Percentiles rank a stretch among this genome's conserved stretches.
Conservation (phyloP, 495 filamentous ascomycete genomes). For the Penicillium paxilli region DNA sequence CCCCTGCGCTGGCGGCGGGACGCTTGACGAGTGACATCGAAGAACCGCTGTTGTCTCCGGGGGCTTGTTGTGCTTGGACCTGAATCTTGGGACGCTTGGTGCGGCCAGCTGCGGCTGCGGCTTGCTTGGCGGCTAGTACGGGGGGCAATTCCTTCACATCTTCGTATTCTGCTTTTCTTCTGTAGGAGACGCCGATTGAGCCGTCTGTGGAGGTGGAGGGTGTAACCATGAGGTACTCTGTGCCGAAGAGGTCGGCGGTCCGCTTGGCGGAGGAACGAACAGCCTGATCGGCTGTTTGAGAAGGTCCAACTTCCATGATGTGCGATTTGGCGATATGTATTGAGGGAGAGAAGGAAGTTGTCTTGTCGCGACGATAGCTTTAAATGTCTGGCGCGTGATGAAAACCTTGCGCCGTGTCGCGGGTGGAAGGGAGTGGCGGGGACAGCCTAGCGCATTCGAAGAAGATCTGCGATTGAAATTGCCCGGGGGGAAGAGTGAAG, state of each 20-base stretch:
- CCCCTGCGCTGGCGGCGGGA: slow-evolving; percentile 20
- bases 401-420: slow-evolving; percentile 14
- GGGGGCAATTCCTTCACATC: slow-evolving; percentile 81
- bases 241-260: slow-evolving; percentile 63
- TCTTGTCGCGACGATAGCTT: slow-evolving; percentile 3
- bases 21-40: slow-evolving; percentile 47
- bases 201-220: slow-evolving; percentile 40
- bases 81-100: slow-evolving; percentile 56
- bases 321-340: not conserved
- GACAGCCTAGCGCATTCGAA: not conserved
- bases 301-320: slow-evolving; percentile 35
- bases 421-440: not conserved
- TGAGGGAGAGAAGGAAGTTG: slow-evolving; percentile 6
- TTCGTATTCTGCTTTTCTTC: slow-evolving; percentile 77
- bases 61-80: slow-evolving; percentile 20
- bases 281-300: slow-evolving; percentile 41
- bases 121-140: slow-evolving; percentile 80
- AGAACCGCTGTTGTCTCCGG: slow-evolving; percentile 37
- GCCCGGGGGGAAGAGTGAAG: not conserved
- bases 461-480: not conserved
- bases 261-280: slow-evolving; percentile 65
- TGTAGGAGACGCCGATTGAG: slow-evolving; percentile 54
- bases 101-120: slow-evolving; percentile 58
- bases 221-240: slow-evolving; percentile 56
- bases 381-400: slow-evolving; percentile 12